Base-by-base conservation (phyloP, 768 basidiomycete genomes). In the Kwoniella heveanensis region DNA sequence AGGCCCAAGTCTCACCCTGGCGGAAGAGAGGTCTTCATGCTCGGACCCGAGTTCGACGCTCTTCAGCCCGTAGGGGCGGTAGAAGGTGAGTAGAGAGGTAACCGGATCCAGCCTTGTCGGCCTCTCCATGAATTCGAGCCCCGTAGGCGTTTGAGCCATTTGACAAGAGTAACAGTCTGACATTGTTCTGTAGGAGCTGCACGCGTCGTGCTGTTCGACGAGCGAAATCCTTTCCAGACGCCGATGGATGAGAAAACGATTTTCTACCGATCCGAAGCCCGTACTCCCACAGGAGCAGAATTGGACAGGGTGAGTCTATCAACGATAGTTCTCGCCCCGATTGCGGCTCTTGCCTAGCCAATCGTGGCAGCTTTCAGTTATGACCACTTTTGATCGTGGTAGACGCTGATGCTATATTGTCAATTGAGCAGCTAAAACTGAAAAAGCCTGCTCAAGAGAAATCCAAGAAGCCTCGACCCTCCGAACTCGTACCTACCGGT, bases 31-130 rank as follows among this genome's bases (percentile, higher is more conserved):
- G 30, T 64, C 8, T 64, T 39, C 55, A 57, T 52, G 62, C 62
- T 64, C 25, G 62, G 62, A 39, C 53, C 54, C n/a, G 49, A 64
- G 53, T 49, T 29, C 19, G 62, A 64, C 29, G 47, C 24, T 7
- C 56, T 66, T 19, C 65, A 66, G 29, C 65, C 60, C 39, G 65
- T 66, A 9, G 60, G 65, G 39, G 52, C 54, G 27, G 60, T 66
- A 10, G 65, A 66, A 44, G 54, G 65, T 66, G 44, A 22, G 65
- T 51, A 17, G 12, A 36, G 29, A 30, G 29, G 32, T 13, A 13
- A 5, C 32, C 32, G 32, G 50, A 51, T 24, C 24, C 5, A 8
- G 7, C 26, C 22, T 8, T 51, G 13, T 24, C 15, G 12, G 21
- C 8, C 24, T n/a, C n/a, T n/a, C n/a, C n/a, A n/a, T n/a, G n/a